A percentile compares a stretch with the other conserved stretches of the same genome.
These are phyloP conservation scores for Blepharisma stoltei DNA, from an alignment of 73 alveolate genomes.

Conservation along the genomic window DNA sequence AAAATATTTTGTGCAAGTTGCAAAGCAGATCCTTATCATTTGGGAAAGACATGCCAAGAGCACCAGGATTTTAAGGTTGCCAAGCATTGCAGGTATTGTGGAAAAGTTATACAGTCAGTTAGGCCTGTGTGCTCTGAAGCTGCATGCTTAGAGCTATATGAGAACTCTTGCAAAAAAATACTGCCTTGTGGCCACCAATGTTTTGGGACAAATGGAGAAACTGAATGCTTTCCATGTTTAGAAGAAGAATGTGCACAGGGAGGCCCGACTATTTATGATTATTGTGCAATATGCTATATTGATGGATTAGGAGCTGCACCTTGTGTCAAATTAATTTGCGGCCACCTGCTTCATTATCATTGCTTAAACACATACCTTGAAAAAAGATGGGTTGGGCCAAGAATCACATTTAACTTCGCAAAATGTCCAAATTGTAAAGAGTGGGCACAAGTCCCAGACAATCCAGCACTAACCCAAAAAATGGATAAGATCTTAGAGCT, in stretches of 20 bases:
- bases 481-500: constrained; percentile 47
- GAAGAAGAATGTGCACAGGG: constrained; percentile 60
- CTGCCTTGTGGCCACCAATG: constrained; percentile 78
- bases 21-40: constrained; percentile 80
- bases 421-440: constrained; percentile 71
- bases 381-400: constrained; percentile 80
- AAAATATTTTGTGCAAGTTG: constrained; percentile 75
- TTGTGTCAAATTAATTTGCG: constrained; percentile 56
- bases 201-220: constrained; percentile 67
- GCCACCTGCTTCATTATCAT: constrained; percentile 69
- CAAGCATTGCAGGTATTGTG: constrained; percentile 62
- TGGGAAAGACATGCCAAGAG: constrained; percentile 78
- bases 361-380: constrained; percentile 66
- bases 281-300: constrained; percentile 71
- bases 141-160: constrained; percentile 62
- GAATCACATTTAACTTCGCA: constrained; percentile 73
- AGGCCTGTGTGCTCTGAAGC: constrained; percentile 63
- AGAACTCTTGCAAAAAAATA: constrained; percentile 61
- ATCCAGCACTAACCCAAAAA: constrained; percentile 58
- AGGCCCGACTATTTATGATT: constrained; percentile 65
- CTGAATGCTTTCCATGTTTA: constrained; percentile 66
- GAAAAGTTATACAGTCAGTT: constrained; percentile 42
- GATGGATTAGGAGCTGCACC: constrained; percentile 79
- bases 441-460: constrained; percentile 59
- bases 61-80: constrained; percentile 37